These are phyloP conservation scores for Teunomyces aglyptinius DNA, from an alignment of 805 yeast genomes.

Conservation along the genomic window DNA sequence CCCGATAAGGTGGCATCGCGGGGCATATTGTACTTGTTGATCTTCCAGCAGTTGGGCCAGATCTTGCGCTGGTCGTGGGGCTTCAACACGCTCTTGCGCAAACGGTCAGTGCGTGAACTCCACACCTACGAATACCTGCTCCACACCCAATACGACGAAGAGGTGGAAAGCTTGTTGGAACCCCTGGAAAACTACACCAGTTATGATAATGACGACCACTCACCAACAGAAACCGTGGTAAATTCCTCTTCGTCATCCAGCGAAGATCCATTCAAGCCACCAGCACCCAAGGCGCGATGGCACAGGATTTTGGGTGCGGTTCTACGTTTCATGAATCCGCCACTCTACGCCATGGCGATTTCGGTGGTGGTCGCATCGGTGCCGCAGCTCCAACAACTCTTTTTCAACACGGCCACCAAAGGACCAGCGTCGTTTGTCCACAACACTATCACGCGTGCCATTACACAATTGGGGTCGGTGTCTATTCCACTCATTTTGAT, in stretches of 20 bases:
- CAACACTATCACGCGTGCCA: conserved; percentile 62
- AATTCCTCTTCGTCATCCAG: not conserved
- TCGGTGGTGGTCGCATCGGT: conserved; percentile 69
- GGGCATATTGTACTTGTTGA: conserved; percentile 69
- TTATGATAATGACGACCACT: not conserved
- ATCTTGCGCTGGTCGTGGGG: conserved; percentile 88
- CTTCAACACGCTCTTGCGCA: conserved; percentile 63
- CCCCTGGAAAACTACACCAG: not conserved
- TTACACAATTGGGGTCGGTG: conserved; percentile 66
- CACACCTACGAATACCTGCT: conserved; percentile 16
- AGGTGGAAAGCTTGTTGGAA: conserved; percentile 11
- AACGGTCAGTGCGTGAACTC: conserved; percentile 41
- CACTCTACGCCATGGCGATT: conserved; percentile 71
- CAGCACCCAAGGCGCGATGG: too few relatives aligned
- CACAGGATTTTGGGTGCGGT: conserved; percentile 10
- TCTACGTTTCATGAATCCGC: conserved; percentile 69
- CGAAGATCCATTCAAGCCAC: not conserved
- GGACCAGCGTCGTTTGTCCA: conserved; percentile 50
- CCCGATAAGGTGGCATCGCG: conserved; percentile 73
- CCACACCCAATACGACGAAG: conserved; percentile 2
- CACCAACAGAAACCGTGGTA: not conserved
- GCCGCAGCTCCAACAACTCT: conserved; percentile 53
- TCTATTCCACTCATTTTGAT: conserved; percentile 76
- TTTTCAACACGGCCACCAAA: conserved; percentile 43
- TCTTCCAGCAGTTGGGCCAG: conserved; percentile 82